A percentile compares a stretch with the other conserved stretches of the same genome.
These are phyloP conservation scores for Pelargonium australe DNA, from an alignment of 441 rosid species.

Conservation along the genomic window DNA sequence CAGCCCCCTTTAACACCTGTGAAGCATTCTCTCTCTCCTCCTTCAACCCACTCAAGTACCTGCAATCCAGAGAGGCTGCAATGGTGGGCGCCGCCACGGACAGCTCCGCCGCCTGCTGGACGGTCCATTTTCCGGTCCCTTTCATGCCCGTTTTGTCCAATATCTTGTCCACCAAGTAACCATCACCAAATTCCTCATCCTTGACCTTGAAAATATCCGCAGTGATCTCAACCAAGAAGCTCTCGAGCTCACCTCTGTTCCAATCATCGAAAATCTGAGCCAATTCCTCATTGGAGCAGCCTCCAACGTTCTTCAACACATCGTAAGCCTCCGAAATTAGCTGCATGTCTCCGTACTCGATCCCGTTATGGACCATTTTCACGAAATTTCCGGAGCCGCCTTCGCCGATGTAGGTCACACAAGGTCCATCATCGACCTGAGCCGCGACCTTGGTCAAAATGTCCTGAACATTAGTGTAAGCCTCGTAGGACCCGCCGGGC, in stretches of 20 bases:
- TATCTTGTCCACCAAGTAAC: constrained; percentile 27
- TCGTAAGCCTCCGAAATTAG: constrained; percentile 32
- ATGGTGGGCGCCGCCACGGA: constrained; percentile 30
- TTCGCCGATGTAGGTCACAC: constrained; percentile 27
- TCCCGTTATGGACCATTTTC: constrained; percentile 32
- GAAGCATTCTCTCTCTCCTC: constrained; percentile 17
- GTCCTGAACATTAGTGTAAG: constrained; percentile 26
- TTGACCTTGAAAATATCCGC: constrained; percentile 27
- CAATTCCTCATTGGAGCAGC: constrained; percentile 25
- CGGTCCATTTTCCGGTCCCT: constrained; percentile 28
- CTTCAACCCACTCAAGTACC: constrained; percentile 28
- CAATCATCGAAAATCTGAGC: constrained; percentile 21
- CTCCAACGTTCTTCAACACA: constrained; percentile 27
- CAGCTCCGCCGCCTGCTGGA: constrained; percentile 30
- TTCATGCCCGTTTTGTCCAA: constrained; percentile 31
- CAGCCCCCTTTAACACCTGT: no score
- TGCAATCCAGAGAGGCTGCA: constrained; percentile 27
- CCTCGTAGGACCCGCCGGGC: constrained; percentile 33
- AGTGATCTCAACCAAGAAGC: constrained; percentile 26
- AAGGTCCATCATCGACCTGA: constrained; percentile 33
- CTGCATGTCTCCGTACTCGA: constrained; percentile 33
- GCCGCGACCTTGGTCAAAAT: constrained; percentile 32
- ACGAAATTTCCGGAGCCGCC: constrained; percentile 34
- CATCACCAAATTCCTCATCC: constrained; percentile 23
- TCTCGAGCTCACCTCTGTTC: constrained; percentile 28